Conservation (phyloP, 345 rosid species). For the Passiflora organensis region DNA sequence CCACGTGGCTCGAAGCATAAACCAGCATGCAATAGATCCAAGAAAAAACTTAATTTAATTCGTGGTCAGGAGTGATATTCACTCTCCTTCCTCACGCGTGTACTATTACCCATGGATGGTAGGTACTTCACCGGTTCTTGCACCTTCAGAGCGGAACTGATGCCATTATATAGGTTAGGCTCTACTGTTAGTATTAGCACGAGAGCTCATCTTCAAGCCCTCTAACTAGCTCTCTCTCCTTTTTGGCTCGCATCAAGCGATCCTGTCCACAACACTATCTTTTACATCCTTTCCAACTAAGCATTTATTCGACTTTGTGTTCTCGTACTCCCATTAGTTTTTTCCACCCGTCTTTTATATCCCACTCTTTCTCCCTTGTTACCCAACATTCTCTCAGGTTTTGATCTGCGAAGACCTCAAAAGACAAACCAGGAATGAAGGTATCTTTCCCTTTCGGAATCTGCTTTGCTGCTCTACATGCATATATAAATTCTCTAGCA, state of each 20-base stretch:
- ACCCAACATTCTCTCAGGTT: conserved; percentile 15
- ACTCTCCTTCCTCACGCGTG: conserved; percentile 27
- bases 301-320: conserved; percentile 30
- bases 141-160: too few relatives aligned
- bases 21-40: too few relatives aligned
- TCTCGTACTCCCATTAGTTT: neutral
- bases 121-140: too few relatives aligned
- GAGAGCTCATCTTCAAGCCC: conserved; percentile 15
- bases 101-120: too few relatives aligned
- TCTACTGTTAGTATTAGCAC: too few relatives aligned
- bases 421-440: conserved; percentile 44
- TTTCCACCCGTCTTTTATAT: conserved; percentile 5
- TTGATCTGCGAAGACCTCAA: conserved; percentile 22
- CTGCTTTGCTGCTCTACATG: too few relatives aligned
- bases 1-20: too few relatives aligned
- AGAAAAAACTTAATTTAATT: too few relatives aligned
- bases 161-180: too few relatives aligned
- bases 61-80: neutral
- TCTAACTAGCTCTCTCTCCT: conserved; percentile 28
- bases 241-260: conserved; percentile 36
- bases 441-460: conserved; percentile 31
- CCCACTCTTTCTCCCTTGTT: too few relatives aligned
- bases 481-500: conserved; percentile 19
- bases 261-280: neutral
- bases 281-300: conserved; percentile 19